Base-by-base conservation (phyloP, 345 rosid species). In the Citrus australasica region DNA sequence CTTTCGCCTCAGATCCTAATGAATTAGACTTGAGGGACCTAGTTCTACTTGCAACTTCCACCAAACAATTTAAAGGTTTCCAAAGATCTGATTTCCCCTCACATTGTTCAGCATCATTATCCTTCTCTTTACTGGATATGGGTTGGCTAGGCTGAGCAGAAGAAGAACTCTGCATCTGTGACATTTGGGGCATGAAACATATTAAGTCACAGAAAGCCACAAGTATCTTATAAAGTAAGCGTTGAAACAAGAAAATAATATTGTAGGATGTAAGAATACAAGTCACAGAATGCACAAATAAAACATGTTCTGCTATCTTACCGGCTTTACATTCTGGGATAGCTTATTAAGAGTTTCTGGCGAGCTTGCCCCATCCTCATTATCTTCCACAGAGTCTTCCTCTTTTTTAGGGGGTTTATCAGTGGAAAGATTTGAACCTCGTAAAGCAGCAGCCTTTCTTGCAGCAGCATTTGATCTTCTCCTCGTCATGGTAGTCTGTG, bases 31-130 rank as follows among this genome's bases (percentile, higher is more conserved):
- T 93, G 74, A 82, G 84, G 74, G 92, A 77, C 87, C 94, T 92
- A 78, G 95, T 90, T 86, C 95, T 90, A 67, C 92, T 96, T 27
- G 95, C 97, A 76, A 89, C 99, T 83, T 96, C 99, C 85, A 96
- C 97, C 78, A 96, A 94, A 92, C 85, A 92, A 85, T 92, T 86
- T 78, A 96, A 86, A 24, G 99, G 98, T 77, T 92, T 92, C 99
- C 98, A 96, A 69, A 87, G 84, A 86, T 96, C 95, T 38, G 80
- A 80, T 83, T 90, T 92, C 40, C 88, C 92, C 74, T 89, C 92
- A 77, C 85, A 87, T 74, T 90, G 76, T 83, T 90, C 90, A 33
- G 72, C 84, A 72, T 67, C 87, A 76, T 84, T 83, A 79, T 82
- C 87, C 48, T 69, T 81, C 64, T 84, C 90, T 76, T 79, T 80